Evolutionary conservation across 2,329 filamentous ascomycete species (phyloP), one percentile per base, ranked within the genome.

Genomic region (Tolypocladium paradoxum): DNA sequence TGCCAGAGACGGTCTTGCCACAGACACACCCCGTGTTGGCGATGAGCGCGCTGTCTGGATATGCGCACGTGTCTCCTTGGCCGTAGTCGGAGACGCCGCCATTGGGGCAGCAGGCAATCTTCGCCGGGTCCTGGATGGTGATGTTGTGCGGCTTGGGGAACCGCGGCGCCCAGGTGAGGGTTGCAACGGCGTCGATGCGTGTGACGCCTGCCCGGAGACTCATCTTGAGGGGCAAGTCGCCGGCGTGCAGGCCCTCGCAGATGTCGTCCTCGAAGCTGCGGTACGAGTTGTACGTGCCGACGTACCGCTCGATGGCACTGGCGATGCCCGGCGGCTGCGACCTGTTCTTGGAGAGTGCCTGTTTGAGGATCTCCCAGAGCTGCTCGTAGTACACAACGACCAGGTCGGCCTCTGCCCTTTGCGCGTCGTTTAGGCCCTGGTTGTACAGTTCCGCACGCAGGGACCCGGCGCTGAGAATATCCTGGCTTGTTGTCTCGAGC

Each of bases 21-120:
- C 69, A 71, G 20, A 71, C 58, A 40, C 70, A 71, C 8, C 60
- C 60, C 6, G 67, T 65, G 8, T 58, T 57, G 1, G 52, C 47
- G 6, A 73, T 55, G 24, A 62, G 49, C 24, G 70, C 67, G 20
- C 61, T 59, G 34, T 51, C 45, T 0, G 67, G 68, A 54, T 72
- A 72, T 1, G 60, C 55, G 35, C 63, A 70, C 2, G 54, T 57
- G 2, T 54, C 59, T 2, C 51, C 57, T 4, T 55, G 52, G 1
- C 55, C 54, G 14, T 58, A 49, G 36, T 46, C 56, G n/a, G 67
- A 57, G n/a, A 63, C 40, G 35, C 55, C 54, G 38, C 62, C 57
- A 50, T 58, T 57, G 11, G 64, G 54, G 24, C 70, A 72, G 55
- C 70, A 72, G 1, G 70, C 69, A 0, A 60, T 50, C 35, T 60